Conservation (phyloP, 352 stramenopile genomes). For the Sclerospora graminicola region DNA sequence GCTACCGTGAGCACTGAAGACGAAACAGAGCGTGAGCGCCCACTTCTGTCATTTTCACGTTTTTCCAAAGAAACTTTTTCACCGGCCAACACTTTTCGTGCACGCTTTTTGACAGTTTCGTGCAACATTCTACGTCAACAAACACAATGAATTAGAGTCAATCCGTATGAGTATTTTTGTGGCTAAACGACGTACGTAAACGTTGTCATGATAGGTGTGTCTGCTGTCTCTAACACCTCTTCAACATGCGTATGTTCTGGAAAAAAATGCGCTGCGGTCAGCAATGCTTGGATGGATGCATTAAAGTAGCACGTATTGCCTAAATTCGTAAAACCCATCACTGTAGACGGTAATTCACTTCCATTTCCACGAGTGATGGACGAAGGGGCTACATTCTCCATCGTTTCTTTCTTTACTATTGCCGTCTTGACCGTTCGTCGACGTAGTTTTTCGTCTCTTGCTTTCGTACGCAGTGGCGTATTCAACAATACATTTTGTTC, state of each 20-base stretch:
- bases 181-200: conserved; percentile 50
- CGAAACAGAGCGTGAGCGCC: conserved; percentile 13
- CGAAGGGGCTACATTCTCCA: conserved; percentile 9
- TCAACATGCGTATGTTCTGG: conserved; percentile 38
- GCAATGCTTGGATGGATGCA: conserved; percentile 82
- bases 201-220: conserved; percentile 83
- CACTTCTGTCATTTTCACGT: conserved; percentile 15
- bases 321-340: conserved; percentile 79
- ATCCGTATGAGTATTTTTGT: too few species aligned
- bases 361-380: neutral
- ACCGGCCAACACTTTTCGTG: conserved; percentile 17
- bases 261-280: conserved; percentile 79
- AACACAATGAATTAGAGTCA: too few species aligned
- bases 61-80: conserved; percentile 7
- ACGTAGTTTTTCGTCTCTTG: conserved; percentile 18
- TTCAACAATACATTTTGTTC: conserved; percentile 2
- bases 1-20: conserved; percentile 46
- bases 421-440: conserved; percentile 15
- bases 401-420: conserved; percentile 5
- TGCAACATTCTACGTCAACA: conserved; percentile 32
- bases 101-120: conserved; percentile 48
- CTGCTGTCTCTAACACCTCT: conserved; percentile 44
- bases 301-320: conserved; percentile 94
- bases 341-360: conserved; percentile 19
- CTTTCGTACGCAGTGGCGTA: conserved; percentile 25